Evolutionary conservation across 2,329 filamentous ascomycete species (phyloP), one percentile per base, ranked within the genome.

Genomic region (Claviceps cyperi): DNA sequence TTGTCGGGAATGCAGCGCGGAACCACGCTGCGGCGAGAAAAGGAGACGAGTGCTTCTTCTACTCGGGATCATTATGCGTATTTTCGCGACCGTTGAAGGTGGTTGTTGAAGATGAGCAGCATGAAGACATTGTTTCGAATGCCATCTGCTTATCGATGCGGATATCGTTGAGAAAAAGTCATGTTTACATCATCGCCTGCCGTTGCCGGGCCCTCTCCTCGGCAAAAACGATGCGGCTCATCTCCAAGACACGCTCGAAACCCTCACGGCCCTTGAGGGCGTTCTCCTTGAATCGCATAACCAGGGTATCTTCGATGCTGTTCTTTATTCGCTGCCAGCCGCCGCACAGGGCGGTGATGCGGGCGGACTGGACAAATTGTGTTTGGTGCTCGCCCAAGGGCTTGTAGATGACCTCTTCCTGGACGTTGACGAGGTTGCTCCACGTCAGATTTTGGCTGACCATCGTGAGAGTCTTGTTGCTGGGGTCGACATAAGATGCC

Each of bases 251-350:
- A 54, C 84, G 80, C 72, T 98, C 92, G 64, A 98, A 98, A 1
- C 92, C 92, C 68, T 97, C 90, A 56, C 85, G 82, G 56, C 92
- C 92, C 69, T 87, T 90, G 58, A 76, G 75, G 22, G 92, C 91
- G 62, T 98, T 98, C 68, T 98, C 88, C 58, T 81, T 78, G 72
- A 98, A 98, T 50, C 88, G 75, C 56, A 84, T 85, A 43, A 97
- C 84, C 41, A 89, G 85, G 48, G 86, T 82, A 59, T 97, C 89
- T 72, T 98, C 92, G 59, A 98, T 94, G 64, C 83, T 87, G 69
- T 92, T 95, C 75, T 88, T 92, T 64, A 97, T 89, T 64, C 89
- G 88, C 70, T 96, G 87, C 90, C 92, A 98, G 54, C 92, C 92
- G 57, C 92, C 91, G 66, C 89, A 95, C 9, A 97, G 73, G 0